Percentiles rank a stretch among this genome's conserved stretches.
phyloP scores from a whole-genome alignment of 257 asterid species.

The Fraxinus anomala region DNA sequence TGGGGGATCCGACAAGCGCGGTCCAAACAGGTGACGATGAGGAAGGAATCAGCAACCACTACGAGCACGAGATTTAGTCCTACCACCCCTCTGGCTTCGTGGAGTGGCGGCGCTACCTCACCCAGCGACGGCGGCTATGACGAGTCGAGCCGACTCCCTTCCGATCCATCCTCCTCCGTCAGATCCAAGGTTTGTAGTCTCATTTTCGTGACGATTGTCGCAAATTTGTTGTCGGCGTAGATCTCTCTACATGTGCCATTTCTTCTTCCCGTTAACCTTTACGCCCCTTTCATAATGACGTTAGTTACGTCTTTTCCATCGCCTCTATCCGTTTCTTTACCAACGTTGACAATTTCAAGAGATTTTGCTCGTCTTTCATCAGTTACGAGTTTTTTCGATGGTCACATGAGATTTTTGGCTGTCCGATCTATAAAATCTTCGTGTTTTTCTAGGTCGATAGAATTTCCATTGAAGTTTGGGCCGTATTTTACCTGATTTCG shows the following conservation, averaged over 20 bases:
- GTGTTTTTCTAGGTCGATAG: background rate
- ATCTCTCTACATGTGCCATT: background rate
- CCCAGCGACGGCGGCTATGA: constrained; percentile 40
- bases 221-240: background rate
- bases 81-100: constrained; percentile 48
- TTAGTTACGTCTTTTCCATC: background rate
- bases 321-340: background rate
- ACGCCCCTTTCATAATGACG: background rate
- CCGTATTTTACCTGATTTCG: background rate
- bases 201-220: background rate
- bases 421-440: constrained; percentile 1
- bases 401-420: background rate
- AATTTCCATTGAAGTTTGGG: background rate
- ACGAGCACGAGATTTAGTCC: constrained; percentile 42
- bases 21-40: constrained; percentile 32
- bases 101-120: constrained; percentile 40
- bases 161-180: constrained; percentile 30
- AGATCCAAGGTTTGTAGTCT: constrained; percentile 48
- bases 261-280: background rate
- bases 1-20: constrained; percentile 47
- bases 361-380: background rate
- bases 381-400: background rate
- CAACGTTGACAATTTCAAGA: background rate
- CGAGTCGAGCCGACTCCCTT: constrained; percentile 30
- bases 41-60: constrained; percentile 31